These are phyloP conservation scores for Neonectria punicea DNA, from an alignment of 2,329 filamentous ascomycete genomes.

Conservation along the genomic window DNA sequence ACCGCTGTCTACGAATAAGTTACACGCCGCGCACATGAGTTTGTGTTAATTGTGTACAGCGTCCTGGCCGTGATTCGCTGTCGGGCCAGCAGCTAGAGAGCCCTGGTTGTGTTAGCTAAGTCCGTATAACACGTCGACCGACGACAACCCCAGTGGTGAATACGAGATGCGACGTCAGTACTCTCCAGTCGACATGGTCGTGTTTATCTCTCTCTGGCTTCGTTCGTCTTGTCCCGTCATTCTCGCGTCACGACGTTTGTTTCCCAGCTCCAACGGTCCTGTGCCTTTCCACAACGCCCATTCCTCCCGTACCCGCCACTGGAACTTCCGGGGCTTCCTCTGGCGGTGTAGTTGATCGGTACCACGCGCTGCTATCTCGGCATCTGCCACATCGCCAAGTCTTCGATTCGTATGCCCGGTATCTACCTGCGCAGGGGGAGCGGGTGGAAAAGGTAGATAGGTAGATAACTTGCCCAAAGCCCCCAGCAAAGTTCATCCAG, in stretches of 20 bases:
- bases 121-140: not conserved
- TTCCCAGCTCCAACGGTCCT: not conserved
- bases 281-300: slow-evolving; percentile 2
- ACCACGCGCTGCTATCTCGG: slow-evolving; percentile 7
- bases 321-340: slow-evolving; percentile 13
- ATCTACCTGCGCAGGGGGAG: slow-evolving; percentile 1
- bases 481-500: not conserved
- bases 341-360: slow-evolving; percentile 8
- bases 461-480: slow-evolving; percentile 8
- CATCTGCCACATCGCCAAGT: slow-evolving; percentile 20
- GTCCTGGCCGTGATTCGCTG: slow-evolving; percentile 1
- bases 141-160: slow-evolving; percentile 1
- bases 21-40: slow-evolving; percentile 1
- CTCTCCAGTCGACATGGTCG: not conserved
- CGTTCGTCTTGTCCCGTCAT: not conserved
- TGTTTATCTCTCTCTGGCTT: not conserved
- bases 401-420: slow-evolving; percentile 3
- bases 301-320: slow-evolving; percentile 8
- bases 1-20: not conserved
- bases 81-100: slow-evolving; percentile 2
- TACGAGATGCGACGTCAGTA: slow-evolving; percentile 20
- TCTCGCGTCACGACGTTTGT: not conserved
- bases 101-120: slow-evolving; percentile 5
- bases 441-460: not conserved
- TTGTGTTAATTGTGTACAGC: not conserved